These are phyloP conservation scores for Incumbomyces lentus DNA, from an alignment of 2,329 filamentous ascomycete species.

Conservation along the genomic window DNA sequence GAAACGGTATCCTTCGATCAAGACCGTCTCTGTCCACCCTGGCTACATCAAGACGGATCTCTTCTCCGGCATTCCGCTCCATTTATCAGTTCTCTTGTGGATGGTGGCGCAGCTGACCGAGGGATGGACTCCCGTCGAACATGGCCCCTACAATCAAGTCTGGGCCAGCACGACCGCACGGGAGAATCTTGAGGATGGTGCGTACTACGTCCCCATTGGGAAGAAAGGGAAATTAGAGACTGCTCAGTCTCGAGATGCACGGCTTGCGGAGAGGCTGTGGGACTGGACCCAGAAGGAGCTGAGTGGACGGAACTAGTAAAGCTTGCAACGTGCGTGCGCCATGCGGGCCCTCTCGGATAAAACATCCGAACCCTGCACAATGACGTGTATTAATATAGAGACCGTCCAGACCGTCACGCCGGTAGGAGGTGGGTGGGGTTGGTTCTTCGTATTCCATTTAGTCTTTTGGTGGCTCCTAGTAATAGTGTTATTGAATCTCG, in stretches of 20 bases:
- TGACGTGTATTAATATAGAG: not conserved
- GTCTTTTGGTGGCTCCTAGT: too few relatives aligned
- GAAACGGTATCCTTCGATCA: slow-evolving; percentile 35
- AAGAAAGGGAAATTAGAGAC: slow-evolving; percentile 17
- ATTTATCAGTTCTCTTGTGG: not conserved
- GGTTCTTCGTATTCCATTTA: not conserved
- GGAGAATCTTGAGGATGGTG: slow-evolving; percentile 25
- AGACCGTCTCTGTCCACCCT: slow-evolving; percentile 37
- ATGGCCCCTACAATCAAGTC: slow-evolving; percentile 32
- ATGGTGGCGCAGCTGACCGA: not conserved
- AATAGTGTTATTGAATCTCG: too few relatives aligned
- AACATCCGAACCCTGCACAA: not conserved
- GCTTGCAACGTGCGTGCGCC: not conserved
- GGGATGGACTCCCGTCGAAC: slow-evolving; percentile 19
- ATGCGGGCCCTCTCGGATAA: not conserved
- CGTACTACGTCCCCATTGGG: slow-evolving; percentile 33
- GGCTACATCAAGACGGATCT: slow-evolving; percentile 40
- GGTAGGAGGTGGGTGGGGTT: too few relatives aligned
- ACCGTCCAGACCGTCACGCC: not conserved
- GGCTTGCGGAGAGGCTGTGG: slow-evolving; percentile 28
- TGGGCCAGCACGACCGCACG: slow-evolving; percentile 29
- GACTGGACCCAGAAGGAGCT: slow-evolving; percentile 27
- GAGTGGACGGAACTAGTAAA: not conserved
- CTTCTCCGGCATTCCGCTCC: not conserved
- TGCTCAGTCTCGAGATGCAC: slow-evolving; percentile 18